phyloP scores from a whole-genome alignment of 495 filamentous ascomycete species.

The Hypoxylon rickii region DNA sequence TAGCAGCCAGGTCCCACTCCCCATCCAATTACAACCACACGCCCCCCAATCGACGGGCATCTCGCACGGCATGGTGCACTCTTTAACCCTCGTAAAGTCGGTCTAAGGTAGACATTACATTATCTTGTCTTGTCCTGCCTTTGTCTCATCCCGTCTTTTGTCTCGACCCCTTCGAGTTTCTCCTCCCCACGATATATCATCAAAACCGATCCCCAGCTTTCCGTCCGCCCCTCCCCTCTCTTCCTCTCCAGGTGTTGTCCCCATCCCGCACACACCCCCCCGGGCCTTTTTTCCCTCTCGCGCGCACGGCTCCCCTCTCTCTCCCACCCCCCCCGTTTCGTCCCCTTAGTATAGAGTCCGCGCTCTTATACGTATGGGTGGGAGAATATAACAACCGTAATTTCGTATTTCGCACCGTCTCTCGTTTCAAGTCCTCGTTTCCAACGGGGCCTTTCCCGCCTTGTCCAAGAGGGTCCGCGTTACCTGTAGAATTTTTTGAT shows the following conservation, averaged over 20 bases:
- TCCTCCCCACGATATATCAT: not conserved
- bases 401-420: constrained; percentile 30
- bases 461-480: too few relatives aligned
- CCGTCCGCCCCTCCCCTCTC: constrained; percentile 2
- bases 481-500: constrained; percentile 16
- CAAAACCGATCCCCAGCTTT: not conserved
- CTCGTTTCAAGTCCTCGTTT: constrained; percentile 29
- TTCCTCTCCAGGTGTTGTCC: constrained; percentile 31
- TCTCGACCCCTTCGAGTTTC: too few relatives aligned
- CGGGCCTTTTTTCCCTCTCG: constrained; percentile 23
- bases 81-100: constrained; percentile 24
- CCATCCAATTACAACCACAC: constrained; percentile 32
- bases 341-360: constrained; percentile 13
- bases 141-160: too few relatives aligned
- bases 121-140: not conserved
- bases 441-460: constrained; percentile 6
- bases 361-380: constrained; percentile 33
- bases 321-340: not conserved
- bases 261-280: constrained; percentile 1
- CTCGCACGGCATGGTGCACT: constrained; percentile 29
- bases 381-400: constrained; percentile 27
- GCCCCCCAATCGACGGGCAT: constrained; percentile 23
- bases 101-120: constrained; percentile 3
- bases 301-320: constrained; percentile 29
- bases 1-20: constrained; percentile 26